Evolutionary conservation across 2,329 filamentous ascomycete species (phyloP), one percentile per base, ranked within the genome.

Genomic region (Blastomyces percursus): DNA sequence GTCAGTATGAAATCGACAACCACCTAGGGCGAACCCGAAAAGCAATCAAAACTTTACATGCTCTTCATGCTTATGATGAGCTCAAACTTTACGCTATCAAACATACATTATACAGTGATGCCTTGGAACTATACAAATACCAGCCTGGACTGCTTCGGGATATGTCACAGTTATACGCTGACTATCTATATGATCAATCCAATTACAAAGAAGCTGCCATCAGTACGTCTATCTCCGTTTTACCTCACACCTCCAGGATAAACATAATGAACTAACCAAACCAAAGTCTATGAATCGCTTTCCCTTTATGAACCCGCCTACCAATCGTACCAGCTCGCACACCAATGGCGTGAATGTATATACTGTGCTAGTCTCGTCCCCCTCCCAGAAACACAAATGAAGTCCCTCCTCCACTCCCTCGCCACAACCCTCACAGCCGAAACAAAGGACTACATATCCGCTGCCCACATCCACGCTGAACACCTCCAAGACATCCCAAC

Each of bases 311-410:
- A 78, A 24, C 82, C 87, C 48, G 93, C 94, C 11, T 91, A 88
- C 64, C 84, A 86, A 69, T 90, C 89, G 72, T 99, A 96, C 76
- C 86, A 90, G 64, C 84, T 88, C 0, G 90, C 90, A 0, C 89
- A 91, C 48, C 83, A 89, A 76, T 99, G 94, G 94, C 90, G 90
- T 60, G 93, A 99, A 74, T 90, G 90, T 30, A 84, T 99, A 58
- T 90, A 88, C 68, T 85, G 85, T 56, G 92, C 92, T 5, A 84
- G 86, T 62, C 83, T 89, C 62, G 84, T 87, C 0, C 82, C 86
- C 0, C 74, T 91, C 3, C 80, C 85, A 0, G 69, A 80, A 0
- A 78, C 81, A 0, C 83, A 88, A 16, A 79, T 96, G 42, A 71
- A 74, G 3, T 82, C 85, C 44, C 83, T 96, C 21, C 91, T 91